These are phyloP conservation scores for Zizania palustris DNA, from an alignment of 202 grass and related monocot species.

Conservation along the genomic window DNA sequence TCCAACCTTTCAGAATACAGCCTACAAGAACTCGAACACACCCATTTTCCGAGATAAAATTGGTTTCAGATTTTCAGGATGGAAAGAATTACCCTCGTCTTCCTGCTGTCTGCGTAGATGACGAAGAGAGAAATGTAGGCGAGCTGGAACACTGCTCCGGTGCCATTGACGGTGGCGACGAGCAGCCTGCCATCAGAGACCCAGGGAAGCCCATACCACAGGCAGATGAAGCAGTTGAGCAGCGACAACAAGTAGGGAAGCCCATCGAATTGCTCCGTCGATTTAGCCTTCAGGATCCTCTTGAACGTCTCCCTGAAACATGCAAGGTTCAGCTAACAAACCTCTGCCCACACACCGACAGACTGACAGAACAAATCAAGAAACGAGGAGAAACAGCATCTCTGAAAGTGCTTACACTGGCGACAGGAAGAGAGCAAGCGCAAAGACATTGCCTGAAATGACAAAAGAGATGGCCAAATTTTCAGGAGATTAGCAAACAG, in stretches of 20 bases:
- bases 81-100: constrained; percentile 51
- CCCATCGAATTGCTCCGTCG: constrained; percentile 80
- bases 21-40: neutral
- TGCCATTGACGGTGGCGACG: constrained; percentile 82
- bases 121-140: constrained; percentile 73
- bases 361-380: neutral
- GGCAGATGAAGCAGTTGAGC: constrained; percentile 85
- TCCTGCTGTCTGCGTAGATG: constrained; percentile 60
- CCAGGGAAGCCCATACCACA: constrained; percentile 83
- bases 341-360: neutral
- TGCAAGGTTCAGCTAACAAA: neutral
- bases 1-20: neutral
- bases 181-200: constrained; percentile 66
- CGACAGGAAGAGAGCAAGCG: constrained; percentile 61
- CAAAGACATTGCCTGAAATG: constrained; percentile 64
- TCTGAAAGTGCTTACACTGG: constrained; percentile 53
- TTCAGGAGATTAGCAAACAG: neutral
- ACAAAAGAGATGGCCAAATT: neutral
- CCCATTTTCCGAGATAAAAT: neutral
- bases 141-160: constrained; percentile 69
- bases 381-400: too few species aligned
- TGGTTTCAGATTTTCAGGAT: neutral
- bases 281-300: constrained; percentile 65
- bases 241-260: constrained; percentile 75
- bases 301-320: constrained; percentile 69